phyloP scores from a whole-genome alignment of 495 filamentous ascomycete species.

The Xylaria scruposa region DNA sequence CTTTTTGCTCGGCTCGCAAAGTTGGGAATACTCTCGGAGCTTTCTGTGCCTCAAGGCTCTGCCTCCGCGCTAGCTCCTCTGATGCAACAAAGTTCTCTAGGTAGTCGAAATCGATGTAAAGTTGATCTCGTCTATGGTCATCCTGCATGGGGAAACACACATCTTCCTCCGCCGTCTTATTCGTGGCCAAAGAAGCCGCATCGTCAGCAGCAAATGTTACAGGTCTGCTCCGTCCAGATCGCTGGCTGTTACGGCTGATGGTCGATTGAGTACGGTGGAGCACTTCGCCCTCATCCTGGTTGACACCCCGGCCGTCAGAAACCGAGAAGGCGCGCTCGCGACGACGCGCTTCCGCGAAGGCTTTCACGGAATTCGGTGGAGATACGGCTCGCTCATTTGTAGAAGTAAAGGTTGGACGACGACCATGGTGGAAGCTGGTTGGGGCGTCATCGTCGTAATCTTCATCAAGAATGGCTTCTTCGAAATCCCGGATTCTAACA shows the following conservation, averaged over 20 bases:
- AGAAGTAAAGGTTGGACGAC: slow-evolving; percentile 55
- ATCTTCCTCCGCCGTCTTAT: slow-evolving; percentile 75
- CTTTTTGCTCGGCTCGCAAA: slow-evolving; percentile 47
- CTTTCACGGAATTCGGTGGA: slow-evolving; percentile 95
- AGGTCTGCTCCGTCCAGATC: slow-evolving; percentile 49
- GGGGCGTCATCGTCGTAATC: slow-evolving; percentile 64
- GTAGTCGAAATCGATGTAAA: slow-evolving; percentile 83
- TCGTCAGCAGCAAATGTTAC: slow-evolving; percentile 54
- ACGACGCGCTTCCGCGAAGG: slow-evolving; percentile 81
- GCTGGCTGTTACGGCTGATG: slow-evolving; percentile 61
- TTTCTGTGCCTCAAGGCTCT: slow-evolving; percentile 42
- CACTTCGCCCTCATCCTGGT: slow-evolving; percentile 64
- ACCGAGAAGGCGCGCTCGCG: slow-evolving; percentile 63
- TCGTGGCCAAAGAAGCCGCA: slow-evolving; percentile 56
- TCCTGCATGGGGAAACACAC: slow-evolving; percentile 77
- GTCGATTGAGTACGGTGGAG: slow-evolving; percentile 76
- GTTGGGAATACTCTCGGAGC: slow-evolving; percentile 66
- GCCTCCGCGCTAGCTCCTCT: slow-evolving; percentile 58
- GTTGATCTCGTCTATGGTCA: slow-evolving; percentile 50
- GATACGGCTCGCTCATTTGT: slow-evolving; percentile 69
- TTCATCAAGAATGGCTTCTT: slow-evolving; percentile 86
- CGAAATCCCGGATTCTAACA: slow-evolving; percentile 58
- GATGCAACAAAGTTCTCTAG: slow-evolving; percentile 78
- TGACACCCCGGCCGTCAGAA: slow-evolving; percentile 47
- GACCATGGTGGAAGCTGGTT: slow-evolving; percentile 45